Conservation (phyloP, 345 rosid species). For the Gossypioides kirkii region DNA sequence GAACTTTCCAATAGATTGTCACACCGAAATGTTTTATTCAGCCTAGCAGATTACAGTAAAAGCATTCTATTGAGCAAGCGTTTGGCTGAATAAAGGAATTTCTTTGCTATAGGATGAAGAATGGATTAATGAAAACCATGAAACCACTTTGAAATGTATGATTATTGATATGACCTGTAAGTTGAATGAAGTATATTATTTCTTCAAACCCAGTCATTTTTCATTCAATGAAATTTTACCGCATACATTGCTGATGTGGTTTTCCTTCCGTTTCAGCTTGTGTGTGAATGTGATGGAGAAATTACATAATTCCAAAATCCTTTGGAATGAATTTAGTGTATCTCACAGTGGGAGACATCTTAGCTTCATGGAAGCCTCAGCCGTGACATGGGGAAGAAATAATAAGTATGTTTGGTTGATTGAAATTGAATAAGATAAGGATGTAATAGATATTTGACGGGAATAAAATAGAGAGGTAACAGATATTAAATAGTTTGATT, state of each 20-base stretch:
- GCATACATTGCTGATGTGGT: not conserved
- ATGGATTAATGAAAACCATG: slow-evolving; percentile 45
- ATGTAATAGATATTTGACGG: too few relatives aligned
- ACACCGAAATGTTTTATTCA: not conserved
- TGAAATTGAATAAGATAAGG: too few relatives aligned
- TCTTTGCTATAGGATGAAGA: slow-evolving; percentile 57
- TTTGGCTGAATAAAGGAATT: not conserved
- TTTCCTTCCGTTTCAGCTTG: slow-evolving; percentile 33
- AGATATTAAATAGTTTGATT: too few relatives aligned
- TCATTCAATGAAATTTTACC: not conserved
- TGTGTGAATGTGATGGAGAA: slow-evolving; percentile 59
- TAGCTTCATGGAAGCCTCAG: slow-evolving; percentile 45
- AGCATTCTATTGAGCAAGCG: not conserved
- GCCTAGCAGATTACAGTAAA: not conserved
- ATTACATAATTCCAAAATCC: slow-evolving; percentile 39
- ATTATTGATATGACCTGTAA: slow-evolving; percentile 86
- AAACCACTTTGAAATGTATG: slow-evolving; percentile 50
- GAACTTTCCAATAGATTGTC: not conserved
- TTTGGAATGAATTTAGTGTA: slow-evolving; percentile 47
- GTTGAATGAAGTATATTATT: not conserved
- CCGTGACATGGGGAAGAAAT: slow-evolving; percentile 23
- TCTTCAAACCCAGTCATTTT: not conserved
- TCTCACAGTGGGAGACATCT: slow-evolving; percentile 45
- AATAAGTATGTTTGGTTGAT: too few relatives aligned
- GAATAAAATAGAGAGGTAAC: too few relatives aligned